Conservation (phyloP, 768 basidiomycete species). For the Mycena amicta region DNA sequence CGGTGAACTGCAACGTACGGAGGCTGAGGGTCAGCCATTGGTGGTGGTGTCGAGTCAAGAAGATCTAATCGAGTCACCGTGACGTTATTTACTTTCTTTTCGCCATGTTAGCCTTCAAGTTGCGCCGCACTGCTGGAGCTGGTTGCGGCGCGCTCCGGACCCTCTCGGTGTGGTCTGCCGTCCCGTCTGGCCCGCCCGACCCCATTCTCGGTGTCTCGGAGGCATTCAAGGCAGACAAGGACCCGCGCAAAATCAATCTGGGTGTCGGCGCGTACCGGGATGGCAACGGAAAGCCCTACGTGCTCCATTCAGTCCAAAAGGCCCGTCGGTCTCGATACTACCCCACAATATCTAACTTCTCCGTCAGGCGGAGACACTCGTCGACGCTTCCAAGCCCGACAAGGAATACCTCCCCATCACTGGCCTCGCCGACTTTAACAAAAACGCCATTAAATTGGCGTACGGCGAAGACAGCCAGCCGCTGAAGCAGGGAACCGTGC, state of each 20-base stretch:
- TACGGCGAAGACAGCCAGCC: conserved; percentile 83
- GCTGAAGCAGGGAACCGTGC: conserved; percentile 74
- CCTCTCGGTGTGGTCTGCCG: conserved; percentile 78
- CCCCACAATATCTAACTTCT: neutral
- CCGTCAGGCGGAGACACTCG: conserved; percentile 71
- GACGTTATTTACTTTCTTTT: conserved; percentile 24
- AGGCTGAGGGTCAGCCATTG: conserved; percentile 19
- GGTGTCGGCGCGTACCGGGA: conserved; percentile 98
- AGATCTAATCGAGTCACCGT: conserved; percentile 8
- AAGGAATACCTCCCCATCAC: conserved; percentile 98
- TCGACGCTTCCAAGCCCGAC: conserved; percentile 69
- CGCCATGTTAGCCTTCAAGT: conserved; percentile 50
- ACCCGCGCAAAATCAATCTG: conserved; percentile 92
- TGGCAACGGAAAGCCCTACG: conserved; percentile 91
- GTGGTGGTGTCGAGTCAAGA: neutral
- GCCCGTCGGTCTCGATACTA: too few relatives aligned
- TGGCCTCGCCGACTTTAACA: conserved; percentile 84
- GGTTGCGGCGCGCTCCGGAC: conserved; percentile 42
- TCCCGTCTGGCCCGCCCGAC: conserved; percentile 88
- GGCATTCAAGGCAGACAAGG: conserved; percentile 94
- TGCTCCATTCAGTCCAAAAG: conserved; percentile 87
- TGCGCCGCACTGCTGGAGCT: conserved; percentile 51
- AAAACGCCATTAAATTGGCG: conserved; percentile 85
- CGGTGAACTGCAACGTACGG: conserved; percentile 8
- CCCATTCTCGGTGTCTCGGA: conserved; percentile 93